A percentile compares a stretch with the other conserved stretches of the same genome.
Conservation (phyloP, 2,329 filamentous ascomycete species). For the Dactylellina sp. region DNA sequence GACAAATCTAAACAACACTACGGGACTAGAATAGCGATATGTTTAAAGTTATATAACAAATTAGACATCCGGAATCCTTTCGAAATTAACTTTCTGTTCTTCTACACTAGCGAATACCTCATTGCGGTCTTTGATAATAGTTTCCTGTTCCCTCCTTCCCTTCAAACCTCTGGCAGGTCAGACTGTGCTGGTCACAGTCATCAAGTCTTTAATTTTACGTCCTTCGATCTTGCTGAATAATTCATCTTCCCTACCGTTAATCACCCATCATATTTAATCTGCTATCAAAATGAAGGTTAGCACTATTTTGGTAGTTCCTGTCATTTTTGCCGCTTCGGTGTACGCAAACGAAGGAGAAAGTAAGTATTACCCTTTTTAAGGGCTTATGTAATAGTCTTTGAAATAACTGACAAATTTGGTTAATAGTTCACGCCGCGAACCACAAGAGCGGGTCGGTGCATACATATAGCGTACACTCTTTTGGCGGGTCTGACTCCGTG, state of each 20-base stretch:
- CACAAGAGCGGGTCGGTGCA: neutral
- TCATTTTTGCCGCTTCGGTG: conserved; percentile 16
- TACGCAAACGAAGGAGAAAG: neutral
- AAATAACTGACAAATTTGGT: neutral
- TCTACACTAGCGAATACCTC: too few species aligned
- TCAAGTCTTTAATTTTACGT: neutral
- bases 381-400: neutral
- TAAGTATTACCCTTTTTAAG: neutral
- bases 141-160: neutral
- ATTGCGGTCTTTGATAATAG: neutral
- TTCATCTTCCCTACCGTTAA: too few species aligned
- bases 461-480: neutral
- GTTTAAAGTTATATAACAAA: too few species aligned
- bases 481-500: neutral
- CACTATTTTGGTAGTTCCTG: conserved; percentile 6
- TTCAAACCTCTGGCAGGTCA: conserved; percentile 23
- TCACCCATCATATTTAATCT: neutral
- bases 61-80: neutral
- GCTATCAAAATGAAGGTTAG: conserved; percentile 17
- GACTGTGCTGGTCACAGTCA: conserved; percentile 12
- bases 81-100: neutral
- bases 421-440: neutral
- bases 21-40: too few species aligned
- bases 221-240: too few species aligned
- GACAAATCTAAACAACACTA: too few species aligned